Evolutionary conservation across 257 asterid genomes (phyloP), one percentile per base, ranked within the genome.

Genomic region (Solanum peruvianum): DNA sequence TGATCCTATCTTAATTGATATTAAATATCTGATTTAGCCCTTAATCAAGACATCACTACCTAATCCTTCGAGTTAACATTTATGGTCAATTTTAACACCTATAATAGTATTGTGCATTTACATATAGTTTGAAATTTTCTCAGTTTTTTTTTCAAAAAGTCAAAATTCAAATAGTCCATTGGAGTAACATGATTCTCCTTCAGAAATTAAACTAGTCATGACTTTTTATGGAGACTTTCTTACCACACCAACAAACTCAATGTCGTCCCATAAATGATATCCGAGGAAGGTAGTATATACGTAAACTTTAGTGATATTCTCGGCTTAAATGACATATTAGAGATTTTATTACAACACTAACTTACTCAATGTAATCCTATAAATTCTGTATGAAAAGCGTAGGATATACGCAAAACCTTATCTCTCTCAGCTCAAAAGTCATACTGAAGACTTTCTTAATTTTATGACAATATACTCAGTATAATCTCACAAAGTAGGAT

Each of bases 101-200:
- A 16, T 47, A 62, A 10, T 23, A 62, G 7, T 11, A 47, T 29
- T 47, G 18, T 78, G 41, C 25, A 78, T 78, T 78, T 35, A 45
- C 67, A 47, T 47, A 10, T 47, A 29, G 44, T 49, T 47, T 49
- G 69, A 49, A 80, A 29, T 52, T 80, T 45, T 49, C 29, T 16
- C 29, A 49, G 27, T 47, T 47, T 5, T 9, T 49, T 31, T 49
- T 81, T 29, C 20, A 18, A 18, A 18, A 69, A 81, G 85, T 81
- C 85, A 81, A 81, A 29, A 49, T 18, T 81, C 66, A 78, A 78
- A 47, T 27, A 45, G 84, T 27, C 66, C 84, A 78, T 25, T 16
- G 69, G 6, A 47, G 27, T 29, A 47, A 80, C 10, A 47, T 69
- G 23, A 69, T 69, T 80, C 18, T 47, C 42, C 5, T 49, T 47